Evolutionary conservation across 2,329 filamentous ascomycete genomes (phyloP), one percentile per base, ranked within the genome.

Genomic region (Penicillium rolfsii): DNA sequence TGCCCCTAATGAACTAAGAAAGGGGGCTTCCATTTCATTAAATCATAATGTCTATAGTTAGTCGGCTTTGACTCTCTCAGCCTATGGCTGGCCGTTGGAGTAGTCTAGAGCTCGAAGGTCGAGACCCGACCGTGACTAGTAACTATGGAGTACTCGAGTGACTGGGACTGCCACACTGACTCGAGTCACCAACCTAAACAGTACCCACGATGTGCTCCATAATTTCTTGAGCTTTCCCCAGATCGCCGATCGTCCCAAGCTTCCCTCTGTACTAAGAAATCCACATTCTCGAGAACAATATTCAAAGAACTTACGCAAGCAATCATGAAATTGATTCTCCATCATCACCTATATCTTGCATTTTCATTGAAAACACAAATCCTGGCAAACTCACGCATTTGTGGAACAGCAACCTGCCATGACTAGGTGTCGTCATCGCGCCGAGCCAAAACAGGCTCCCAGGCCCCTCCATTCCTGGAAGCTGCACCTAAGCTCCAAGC

Each of bases 361-460:
- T 9, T 4, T 24, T 22, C 38, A 16, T 30, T 52, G 24, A 14
- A 48, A 48, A n/a, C 6, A 45, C 48, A 33, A 35, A 43, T 11
- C 30, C 30, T 33, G 52, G 54, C 58, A 63, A 60, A 53, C 58
- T 33, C 12, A 22, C 7, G n/a, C 7, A 19, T 19, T 14, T 30
- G 55, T 63, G 7, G 46, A 48, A 56, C 52, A 4, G 3, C 30
- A 12, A n/a, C 8, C 8, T 12, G 26, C 24, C 16, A 24, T 24
- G 52, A 16, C 38, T 24, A 28, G 45, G 62, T 62, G 62, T 59
- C 60, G 62, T 64, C 62, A 62, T 64, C 62, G 52, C 50, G 26
- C 53, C 36, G 24, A 33, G 26, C 50, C 40, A 62, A 64, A 64
- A 64, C 62, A 64, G 62, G 62, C 55, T 62, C 43, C 6, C 11